These are phyloP conservation scores for Xerocomellus dryophilus DNA, from an alignment of 768 basidiomycete genomes.

Conservation along the genomic window DNA sequence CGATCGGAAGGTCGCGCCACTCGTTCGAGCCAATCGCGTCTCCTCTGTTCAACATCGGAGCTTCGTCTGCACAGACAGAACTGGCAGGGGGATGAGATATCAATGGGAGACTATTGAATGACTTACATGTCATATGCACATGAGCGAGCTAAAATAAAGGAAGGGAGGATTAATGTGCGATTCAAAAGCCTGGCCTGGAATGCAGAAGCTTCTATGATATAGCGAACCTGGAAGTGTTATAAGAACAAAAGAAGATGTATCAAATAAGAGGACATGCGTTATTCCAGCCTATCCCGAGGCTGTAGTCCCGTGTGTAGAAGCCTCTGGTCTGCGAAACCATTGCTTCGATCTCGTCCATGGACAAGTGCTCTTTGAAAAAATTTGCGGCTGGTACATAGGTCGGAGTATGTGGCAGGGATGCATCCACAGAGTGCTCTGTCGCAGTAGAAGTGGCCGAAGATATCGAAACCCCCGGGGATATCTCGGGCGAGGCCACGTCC, in stretches of 20 bases:
- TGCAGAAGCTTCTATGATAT: constrained; percentile 42
- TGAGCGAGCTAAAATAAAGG: constrained; percentile 42
- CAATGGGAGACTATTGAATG: not conserved
- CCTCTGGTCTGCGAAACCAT: constrained; percentile 39
- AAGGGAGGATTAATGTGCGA: constrained; percentile 41
- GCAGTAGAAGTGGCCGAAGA: not conserved
- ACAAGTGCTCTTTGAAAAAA: constrained; percentile 18
- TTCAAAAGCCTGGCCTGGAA: constrained; percentile 40
- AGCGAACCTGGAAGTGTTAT: constrained; percentile 34
- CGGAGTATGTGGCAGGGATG: not conserved
- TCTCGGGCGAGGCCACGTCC: not conserved
- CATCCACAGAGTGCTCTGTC: not conserved
- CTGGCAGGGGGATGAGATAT: constrained; percentile 12
- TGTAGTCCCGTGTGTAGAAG: constrained; percentile 42
- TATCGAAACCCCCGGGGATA: not conserved
- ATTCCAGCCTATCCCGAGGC: constrained; percentile 46
- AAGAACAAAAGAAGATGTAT: not conserved
- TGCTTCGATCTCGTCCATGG: constrained; percentile 30
- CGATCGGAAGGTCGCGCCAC: constrained; percentile 38
- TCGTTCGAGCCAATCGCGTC: constrained; percentile 38
- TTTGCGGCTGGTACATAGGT: not conserved
- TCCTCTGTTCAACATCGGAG: constrained; percentile 41
- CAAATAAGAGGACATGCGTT: constrained; percentile 29
- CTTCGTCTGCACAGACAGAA: constrained; percentile 37
- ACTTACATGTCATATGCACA: constrained; percentile 40